These are phyloP conservation scores for Kalmanozyma brasiliensis DNA, from an alignment of 1,284 basidiomycete genomes.

Conservation along the genomic window DNA sequence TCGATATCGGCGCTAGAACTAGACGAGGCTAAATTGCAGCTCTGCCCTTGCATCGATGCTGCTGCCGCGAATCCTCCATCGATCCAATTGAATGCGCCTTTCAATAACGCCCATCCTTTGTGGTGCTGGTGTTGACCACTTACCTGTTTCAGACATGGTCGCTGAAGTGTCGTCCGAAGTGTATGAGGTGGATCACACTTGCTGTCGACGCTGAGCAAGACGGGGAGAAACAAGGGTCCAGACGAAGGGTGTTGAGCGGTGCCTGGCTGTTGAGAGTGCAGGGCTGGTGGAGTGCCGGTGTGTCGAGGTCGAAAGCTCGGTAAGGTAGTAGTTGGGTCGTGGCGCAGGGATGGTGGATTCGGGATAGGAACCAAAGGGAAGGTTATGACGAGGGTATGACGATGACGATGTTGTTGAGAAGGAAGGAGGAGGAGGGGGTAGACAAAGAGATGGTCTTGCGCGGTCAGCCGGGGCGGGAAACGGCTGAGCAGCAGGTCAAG, in stretches of 20 bases:
- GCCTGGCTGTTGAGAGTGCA: no score
- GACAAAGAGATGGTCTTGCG: no score
- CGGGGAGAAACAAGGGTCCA: slow-evolving; percentile 1
- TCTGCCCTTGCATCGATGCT: not conserved
- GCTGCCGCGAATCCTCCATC: not conserved
- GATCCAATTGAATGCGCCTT: not conserved
- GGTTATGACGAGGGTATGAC: slow-evolving; percentile 21
- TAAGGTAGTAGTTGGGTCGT: no score
- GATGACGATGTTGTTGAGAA: slow-evolving; percentile 7
- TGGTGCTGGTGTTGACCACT: slow-evolving; percentile 2
- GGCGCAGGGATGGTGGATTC: not conserved
- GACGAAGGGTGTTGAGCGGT: no score
- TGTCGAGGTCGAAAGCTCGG: no score
- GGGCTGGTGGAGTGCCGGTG: no score
- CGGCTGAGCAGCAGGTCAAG: no score
- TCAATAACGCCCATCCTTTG: not conserved
- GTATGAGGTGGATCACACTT: not conserved
- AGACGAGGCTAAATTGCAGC: not conserved
- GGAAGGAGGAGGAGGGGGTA: not conserved
- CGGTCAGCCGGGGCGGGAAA: no score
- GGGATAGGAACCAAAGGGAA: not conserved
- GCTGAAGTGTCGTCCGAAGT: not conserved
- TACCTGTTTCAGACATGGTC: slow-evolving; percentile 38
- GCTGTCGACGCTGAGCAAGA: not conserved
- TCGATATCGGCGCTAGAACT: not conserved